These are phyloP conservation scores for Euphorbia celastroides DNA, from an alignment of 441 rosid species.

Conservation along the genomic window DNA sequence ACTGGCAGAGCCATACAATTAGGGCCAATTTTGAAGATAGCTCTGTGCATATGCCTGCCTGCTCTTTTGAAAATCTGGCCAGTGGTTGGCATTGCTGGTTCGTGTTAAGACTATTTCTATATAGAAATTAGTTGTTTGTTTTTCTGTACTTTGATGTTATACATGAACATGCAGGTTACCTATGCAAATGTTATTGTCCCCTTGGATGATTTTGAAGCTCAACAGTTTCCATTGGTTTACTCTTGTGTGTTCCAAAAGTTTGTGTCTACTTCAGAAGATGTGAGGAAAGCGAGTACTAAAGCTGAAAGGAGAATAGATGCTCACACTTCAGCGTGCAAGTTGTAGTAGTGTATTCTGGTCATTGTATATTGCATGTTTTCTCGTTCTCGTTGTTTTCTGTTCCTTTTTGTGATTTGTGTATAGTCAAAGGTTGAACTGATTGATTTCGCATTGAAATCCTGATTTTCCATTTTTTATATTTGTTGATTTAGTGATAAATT, in stretches of 20 bases:
- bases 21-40: too few relatives aligned
- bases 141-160: background rate
- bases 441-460: too few relatives aligned
- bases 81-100: too few relatives aligned
- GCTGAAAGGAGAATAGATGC: constrained; percentile 74
- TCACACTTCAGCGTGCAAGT: constrained; percentile 68
- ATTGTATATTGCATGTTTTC: background rate
- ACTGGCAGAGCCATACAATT: too few relatives aligned
- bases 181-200: constrained; percentile 65
- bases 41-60: too few relatives aligned
- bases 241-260: constrained; percentile 75
- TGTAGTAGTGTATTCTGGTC: constrained; percentile 10
- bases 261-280: constrained; percentile 54
- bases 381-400: too few relatives aligned
- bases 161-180: constrained; percentile 44
- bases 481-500: too few relatives aligned
- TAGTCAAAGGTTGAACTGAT: too few relatives aligned
- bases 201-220: constrained; percentile 66
- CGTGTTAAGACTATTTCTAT: too few relatives aligned
- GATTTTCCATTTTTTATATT: too few relatives aligned
- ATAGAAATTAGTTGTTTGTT: background rate
- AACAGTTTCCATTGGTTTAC: constrained; percentile 53
- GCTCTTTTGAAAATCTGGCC: too few relatives aligned
- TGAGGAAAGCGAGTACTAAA: constrained; percentile 72
- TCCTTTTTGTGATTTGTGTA: too few relatives aligned